Base-by-base conservation (phyloP, 2,329 filamentous ascomycete species). In the Stachybotrys chlorohalonatus region DNA sequence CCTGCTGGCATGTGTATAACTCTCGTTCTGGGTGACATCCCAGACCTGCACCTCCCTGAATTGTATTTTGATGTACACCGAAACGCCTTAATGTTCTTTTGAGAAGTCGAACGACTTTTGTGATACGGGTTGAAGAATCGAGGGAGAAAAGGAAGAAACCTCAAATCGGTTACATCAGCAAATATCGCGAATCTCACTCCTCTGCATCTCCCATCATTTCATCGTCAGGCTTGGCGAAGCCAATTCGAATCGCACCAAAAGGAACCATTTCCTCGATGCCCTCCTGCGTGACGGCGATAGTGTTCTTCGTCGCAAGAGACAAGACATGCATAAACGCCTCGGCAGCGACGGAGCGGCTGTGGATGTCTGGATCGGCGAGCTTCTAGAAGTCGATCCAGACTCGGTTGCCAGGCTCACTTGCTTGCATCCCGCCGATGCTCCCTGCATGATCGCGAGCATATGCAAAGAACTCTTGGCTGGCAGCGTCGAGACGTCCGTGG, bases 281-380 rank as follows among this genome's bases (percentile, higher is more conserved):
- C 3, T 78, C 72, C 69, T 95, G 90, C 57, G 79, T 70, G 6
- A 92, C 82, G 16, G 71, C 66, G 49, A 93, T 71, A 54, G 80
- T 68, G 2, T 78, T 78, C 69, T 85, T 89, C 2, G 83, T 90
- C 6, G 82, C 85, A 48, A 94, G 76, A 11, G 80, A 77, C 13
- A 95, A 78, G 2, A 89, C 77, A 66, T 94, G 88, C 71, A 87
- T 82, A 65, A 90, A 86, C 0, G 84, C 89, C 66, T 91, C 87
- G 2, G 87, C 84, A 8, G 86, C 88, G 11, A 90, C 83, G 32
- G 81, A 73, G 42, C 75, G 78, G 32, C 80, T 82, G 47, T 73
- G 71, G 50, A 75, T 70, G 9, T 64, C 64, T 0, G 83, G 79
- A n/a, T 81, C 76, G 49, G 94, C 81, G 9, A 96, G 71, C 51